Percentiles rank a stretch among this genome's conserved stretches.
These are phyloP conservation scores for Populus hybrid DNA, from an alignment of 441 rosid genomes.

Conservation along the genomic window DNA sequence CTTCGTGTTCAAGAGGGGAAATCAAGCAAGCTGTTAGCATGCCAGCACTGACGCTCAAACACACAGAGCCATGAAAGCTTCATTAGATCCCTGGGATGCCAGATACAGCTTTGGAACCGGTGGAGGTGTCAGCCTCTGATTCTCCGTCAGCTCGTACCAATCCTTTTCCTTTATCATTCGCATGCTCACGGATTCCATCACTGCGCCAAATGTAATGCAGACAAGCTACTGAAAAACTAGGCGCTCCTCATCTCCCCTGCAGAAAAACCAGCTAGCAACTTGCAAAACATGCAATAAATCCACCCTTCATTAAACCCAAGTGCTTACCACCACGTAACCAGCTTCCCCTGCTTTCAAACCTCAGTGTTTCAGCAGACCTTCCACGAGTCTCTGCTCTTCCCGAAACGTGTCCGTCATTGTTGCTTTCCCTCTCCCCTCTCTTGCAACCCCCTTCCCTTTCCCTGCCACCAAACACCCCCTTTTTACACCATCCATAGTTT, in stretches of 20 bases:
- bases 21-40: too few relatives aligned
- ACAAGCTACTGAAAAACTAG: too few relatives aligned
- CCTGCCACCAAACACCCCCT: neutral
- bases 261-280: neutral
- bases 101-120: too few relatives aligned
- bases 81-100: too few relatives aligned
- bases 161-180: neutral
- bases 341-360: neutral
- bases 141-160: too few relatives aligned
- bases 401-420: conserved; percentile 10
- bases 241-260: too few relatives aligned
- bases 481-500: too few relatives aligned
- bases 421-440: neutral
- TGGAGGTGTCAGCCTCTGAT: neutral
- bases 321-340: neutral
- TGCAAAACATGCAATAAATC: neutral
- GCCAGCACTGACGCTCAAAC: too few relatives aligned
- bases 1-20: too few relatives aligned
- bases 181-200: neutral
- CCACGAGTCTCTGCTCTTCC: neutral
- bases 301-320: neutral
- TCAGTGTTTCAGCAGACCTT: neutral
- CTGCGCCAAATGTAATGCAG: too few relatives aligned
- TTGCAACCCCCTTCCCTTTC: neutral
- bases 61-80: too few relatives aligned